Base-by-base conservation (phyloP, 1,284 basidiomycete genomes). In the Ceratorhiza oryzae-sativae region DNA sequence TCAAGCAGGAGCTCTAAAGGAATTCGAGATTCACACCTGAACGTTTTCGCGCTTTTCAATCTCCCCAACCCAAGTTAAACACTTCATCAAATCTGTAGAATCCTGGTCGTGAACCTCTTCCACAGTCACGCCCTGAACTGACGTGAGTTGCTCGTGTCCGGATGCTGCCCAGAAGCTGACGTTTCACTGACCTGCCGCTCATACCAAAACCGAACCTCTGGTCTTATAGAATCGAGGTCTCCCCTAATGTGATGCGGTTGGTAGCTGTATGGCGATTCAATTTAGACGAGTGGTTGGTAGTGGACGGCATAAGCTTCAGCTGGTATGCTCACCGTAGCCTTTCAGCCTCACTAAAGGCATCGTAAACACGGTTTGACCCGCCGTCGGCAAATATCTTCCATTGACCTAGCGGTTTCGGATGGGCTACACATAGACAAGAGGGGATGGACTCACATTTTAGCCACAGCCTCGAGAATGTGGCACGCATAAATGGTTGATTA, bases 61-160 rank as follows among this genome's bases (percentile, higher is more conserved):
- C 27, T 77, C 75, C 23, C 83, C 82, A 0, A 98, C 79, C 13
- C 88, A 84, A 10, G 79, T 76, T 1, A 98, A 82, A 77, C 94
- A 96, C 82, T 99, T 99, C 88, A 94, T 94, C 63, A 99, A 85
- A 79, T 99, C 97, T 0, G 97, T 99, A 1, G 94, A 87, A 78
- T 96, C 82, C 78, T 96, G 90, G 77, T 92, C 88, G 0, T 82
- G 75, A 75, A 96, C 93, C 55, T 87, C 81, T 1, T 89, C 79
- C 46, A 97, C 81, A 0, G 81, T 78, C 0, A 97, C 92, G 20
- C 87, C 88, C 89, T 93, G 74, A 0, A 65, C 23, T 10, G 56
- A 32, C 13, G 42, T 5, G 61, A 42, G 42, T 51, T 13, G 13
- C 20, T 75, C 36, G 76, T 49, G 68, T 36, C 32, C 53, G 41